Base-by-base conservation (phyloP, 345 rosid species). In the Camelina sativa region DNA sequence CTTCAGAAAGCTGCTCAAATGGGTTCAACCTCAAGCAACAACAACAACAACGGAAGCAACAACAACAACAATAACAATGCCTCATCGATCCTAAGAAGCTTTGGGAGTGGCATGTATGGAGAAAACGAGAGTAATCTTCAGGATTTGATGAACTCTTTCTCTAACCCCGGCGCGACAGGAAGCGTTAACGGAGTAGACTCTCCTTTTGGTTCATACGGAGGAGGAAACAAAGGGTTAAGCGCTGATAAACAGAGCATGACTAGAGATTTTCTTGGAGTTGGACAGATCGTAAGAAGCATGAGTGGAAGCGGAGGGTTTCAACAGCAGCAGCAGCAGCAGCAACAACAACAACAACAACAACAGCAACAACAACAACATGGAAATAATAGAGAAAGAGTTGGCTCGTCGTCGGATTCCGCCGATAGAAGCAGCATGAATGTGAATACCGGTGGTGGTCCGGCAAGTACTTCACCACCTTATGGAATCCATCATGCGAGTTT, bases 1-100 rank as follows among this genome's bases (percentile, higher is more conserved):
- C 93, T 90, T 69, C 96, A 88, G 43, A 90, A 88, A 67, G 96
- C 96, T 20, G 89, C 93, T 58, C 96, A 86, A 68, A 88, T 90
- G 84, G 93, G 96, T 9, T 86, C 96, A 43, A 77, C 82, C 19
- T 80, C 91, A 57, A 82, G 82, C 81, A 80, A 79, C 65, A 75
- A 44, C 17, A 5, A 79, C 65, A 76, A 75, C 55, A 48, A 48
- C 22, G 9, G 74, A 1, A 74, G 13, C 65, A 80, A 62, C 60
- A 79, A 74, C 38, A 79, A 35, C 46, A 80, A 78, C 74, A 81
- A 64, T 48, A 79, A 80, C 69, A 81, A 64, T 44, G 78, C 86
- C 1, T 81, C 87, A 25, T 85, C 90, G 2, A 65, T 88, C 30
- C 80, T 88, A 22, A 82, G 89, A 62, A 85, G 77, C 76, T 85